Conservation (phyloP, 1,139 yeast genomes). For the Candida glucosophila region DNA sequence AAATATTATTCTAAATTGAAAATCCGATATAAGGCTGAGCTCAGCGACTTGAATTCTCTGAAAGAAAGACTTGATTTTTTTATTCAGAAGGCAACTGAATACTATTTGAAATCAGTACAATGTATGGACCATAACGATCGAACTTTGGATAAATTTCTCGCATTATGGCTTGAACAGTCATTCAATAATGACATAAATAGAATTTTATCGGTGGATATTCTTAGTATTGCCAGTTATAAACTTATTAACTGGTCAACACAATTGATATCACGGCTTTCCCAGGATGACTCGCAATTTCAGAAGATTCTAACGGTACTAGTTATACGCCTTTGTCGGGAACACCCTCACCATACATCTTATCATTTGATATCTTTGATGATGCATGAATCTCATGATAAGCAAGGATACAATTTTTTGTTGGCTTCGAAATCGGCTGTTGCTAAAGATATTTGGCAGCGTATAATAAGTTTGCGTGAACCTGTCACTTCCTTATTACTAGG, state of each 20-base stretch:
- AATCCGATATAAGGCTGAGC: constrained; percentile 41
- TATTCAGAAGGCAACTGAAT: constrained; percentile 48
- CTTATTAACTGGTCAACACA: constrained; percentile 81
- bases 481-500: constrained; percentile 11
- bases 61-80: constrained; percentile 32
- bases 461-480: constrained; percentile 4
- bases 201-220: constrained; percentile 13
- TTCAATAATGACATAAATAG: constrained; percentile 7
- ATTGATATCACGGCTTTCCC: constrained; percentile 60
- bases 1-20: constrained; percentile 41
- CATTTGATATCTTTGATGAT: constrained; percentile 50
- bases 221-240: constrained; percentile 45
- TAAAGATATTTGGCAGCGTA: constrained; percentile 29
- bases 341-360: constrained; percentile 76
- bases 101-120: constrained; percentile 48
- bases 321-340: constrained; percentile 41
- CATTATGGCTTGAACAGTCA: constrained; percentile 73
- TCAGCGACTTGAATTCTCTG: constrained; percentile 33
- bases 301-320: constrained; percentile 41
- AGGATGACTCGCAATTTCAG: constrained; percentile 48
- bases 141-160: constrained; percentile 69
- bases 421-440: constrained; percentile 46
- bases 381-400: constrained; percentile 27
- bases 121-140: constrained; percentile 43
- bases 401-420: constrained; percentile 24